These are phyloP conservation scores for Solanum tacnaense DNA, from an alignment of 257 asterid genomes.

Conservation along the genomic window DNA sequence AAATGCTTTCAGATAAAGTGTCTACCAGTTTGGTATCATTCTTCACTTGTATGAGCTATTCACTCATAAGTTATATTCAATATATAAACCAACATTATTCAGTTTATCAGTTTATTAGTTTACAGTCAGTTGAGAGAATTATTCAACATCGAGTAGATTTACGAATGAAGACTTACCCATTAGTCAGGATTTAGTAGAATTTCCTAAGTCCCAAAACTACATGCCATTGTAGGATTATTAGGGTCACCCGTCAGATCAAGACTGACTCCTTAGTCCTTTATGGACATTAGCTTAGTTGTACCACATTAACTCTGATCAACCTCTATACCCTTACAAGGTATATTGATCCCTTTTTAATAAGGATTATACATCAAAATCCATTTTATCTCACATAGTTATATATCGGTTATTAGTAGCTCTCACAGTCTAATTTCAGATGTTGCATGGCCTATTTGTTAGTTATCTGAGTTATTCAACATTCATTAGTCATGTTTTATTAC, in stretches of 20 bases:
- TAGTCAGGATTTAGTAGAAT: neutral
- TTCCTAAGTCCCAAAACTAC: neutral
- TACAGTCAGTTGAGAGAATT: neutral
- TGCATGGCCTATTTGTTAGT: too few relatives aligned
- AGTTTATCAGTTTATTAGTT: too few relatives aligned
- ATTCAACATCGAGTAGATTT: too few relatives aligned
- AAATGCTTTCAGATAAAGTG: too few relatives aligned
- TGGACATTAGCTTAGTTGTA: neutral
- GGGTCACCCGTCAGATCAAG: neutral
- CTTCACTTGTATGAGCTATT: neutral
- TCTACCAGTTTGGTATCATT: neutral
- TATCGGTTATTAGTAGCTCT: too few relatives aligned
- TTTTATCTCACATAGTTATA: neutral
- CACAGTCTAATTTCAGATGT: too few relatives aligned
- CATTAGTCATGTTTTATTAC: too few relatives aligned
- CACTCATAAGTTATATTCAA: too few relatives aligned
- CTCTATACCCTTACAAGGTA: neutral
- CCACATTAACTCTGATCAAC: too few relatives aligned
- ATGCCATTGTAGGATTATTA: neutral
- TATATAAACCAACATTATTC: too few relatives aligned
- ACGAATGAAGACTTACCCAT: neutral
- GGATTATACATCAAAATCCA: neutral
- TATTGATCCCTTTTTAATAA: neutral
- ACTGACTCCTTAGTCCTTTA: neutral
- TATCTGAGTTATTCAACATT: too few relatives aligned